These are phyloP conservation scores for Terana coerulea DNA, from an alignment of 768 basidiomycete species.

Conservation along the genomic window DNA sequence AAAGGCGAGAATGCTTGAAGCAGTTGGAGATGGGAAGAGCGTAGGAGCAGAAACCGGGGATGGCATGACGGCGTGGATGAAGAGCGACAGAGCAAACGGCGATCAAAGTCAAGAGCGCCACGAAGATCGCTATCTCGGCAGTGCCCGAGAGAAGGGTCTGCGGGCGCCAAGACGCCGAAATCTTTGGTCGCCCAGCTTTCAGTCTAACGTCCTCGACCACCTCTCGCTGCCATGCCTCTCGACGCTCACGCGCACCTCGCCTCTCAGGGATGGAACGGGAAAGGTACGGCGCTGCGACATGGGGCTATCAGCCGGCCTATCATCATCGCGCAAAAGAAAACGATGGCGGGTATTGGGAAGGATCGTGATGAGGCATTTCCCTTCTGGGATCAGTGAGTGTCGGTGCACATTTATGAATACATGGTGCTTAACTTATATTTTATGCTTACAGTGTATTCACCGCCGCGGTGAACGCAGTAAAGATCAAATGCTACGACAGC, in stretches of 20 bases:
- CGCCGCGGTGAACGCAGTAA: constrained; percentile 79
- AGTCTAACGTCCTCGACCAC: not conserved
- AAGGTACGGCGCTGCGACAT: constrained; percentile 78
- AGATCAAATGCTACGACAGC: constrained; percentile 59
- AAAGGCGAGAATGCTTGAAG: constrained; percentile 59
- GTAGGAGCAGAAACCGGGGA: constrained; percentile 23
- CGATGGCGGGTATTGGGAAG: constrained; percentile 82
- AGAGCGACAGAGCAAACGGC: not conserved
- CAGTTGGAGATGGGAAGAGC: constrained; percentile 51
- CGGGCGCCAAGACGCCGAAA: no score
- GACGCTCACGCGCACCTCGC: constrained; percentile 71
- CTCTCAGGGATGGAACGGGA: constrained; percentile 85
- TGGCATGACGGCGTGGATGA: constrained; percentile 20
- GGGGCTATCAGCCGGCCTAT: constrained; percentile 78
- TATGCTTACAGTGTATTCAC: constrained; percentile 66
- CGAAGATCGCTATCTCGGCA: no score
- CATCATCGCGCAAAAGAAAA: constrained; percentile 79
- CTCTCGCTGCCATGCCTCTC: constrained; percentile 48
- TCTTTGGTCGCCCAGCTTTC: no score
- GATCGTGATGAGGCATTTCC: constrained; percentile 94
- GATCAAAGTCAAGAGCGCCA: no score
- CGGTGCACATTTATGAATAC: not conserved
- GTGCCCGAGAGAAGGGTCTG: no score
- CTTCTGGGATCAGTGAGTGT: constrained; percentile 96
- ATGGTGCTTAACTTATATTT: not conserved